These are phyloP conservation scores for Phytopythium mirpurense DNA, from an alignment of 352 stramenopile species.

Conservation along the genomic window DNA sequence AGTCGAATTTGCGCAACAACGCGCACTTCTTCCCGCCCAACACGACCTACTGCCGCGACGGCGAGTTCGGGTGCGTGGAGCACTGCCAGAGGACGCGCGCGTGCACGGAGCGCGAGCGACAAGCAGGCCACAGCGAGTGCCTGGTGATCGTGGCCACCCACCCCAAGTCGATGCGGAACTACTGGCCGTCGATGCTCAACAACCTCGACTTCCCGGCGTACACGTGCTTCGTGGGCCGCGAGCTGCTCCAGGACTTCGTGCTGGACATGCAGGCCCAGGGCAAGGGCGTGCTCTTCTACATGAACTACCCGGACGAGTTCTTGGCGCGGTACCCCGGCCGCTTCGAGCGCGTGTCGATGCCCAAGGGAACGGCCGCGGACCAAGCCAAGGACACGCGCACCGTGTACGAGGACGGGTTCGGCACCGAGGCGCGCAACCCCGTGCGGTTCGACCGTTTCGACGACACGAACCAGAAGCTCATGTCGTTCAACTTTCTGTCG, in stretches of 20 bases:
- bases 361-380: constrained; percentile 9
- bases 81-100: constrained; percentile 23
- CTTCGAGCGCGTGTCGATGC: constrained; percentile 22
- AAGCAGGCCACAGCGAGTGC: constrained; percentile 16
- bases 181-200: constrained; percentile 14
- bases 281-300: constrained; percentile 19
- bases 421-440: constrained; percentile 10
- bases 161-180: constrained; percentile 7
- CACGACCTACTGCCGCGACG: constrained; percentile 18
- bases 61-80: constrained; percentile 25
- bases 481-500: constrained; percentile 12
- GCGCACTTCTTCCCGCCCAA: constrained; percentile 15
- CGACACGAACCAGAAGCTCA: constrained; percentile 28
- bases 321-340: constrained; percentile 9
- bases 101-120: constrained; percentile 16
- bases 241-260: constrained; percentile 6
- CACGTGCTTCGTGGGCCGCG: constrained; percentile 19
- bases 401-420: constrained; percentile 29
- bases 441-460: constrained; percentile 27
- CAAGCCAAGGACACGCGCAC: constrained; percentile 6
- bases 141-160: constrained; percentile 18
- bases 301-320: constrained; percentile 25
- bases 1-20: constrained; percentile 8
- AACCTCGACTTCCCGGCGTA: constrained; percentile 22
- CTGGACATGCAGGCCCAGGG: constrained; percentile 9